Conservation (phyloP, 257 asterid genomes). For the Leonotis leonurus region DNA sequence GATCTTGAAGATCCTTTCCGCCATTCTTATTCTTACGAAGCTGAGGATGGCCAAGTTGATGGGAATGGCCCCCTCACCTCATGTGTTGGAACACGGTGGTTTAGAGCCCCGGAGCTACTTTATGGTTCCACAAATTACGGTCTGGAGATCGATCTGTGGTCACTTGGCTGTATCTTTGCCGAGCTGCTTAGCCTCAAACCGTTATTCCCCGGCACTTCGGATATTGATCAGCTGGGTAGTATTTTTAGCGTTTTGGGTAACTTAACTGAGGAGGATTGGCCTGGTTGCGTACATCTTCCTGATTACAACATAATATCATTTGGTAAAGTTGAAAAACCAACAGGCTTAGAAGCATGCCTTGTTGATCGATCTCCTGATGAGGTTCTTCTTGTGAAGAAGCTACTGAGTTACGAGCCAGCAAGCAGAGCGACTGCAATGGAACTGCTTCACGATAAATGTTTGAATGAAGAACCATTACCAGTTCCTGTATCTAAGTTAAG, state of each 20-base stretch:
- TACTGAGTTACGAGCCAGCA: slow-evolving; percentile 65
- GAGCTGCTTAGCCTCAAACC: slow-evolving; percentile 74
- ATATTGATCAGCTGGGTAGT: slow-evolving; percentile 76
- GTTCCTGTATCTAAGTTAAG: slow-evolving; percentile 54
- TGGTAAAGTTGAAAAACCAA: slow-evolving; percentile 56
- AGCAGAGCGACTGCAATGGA: slow-evolving; percentile 77
- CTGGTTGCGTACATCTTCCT: slow-evolving; percentile 71
- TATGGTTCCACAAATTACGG: slow-evolving; percentile 85
- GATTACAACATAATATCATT: slow-evolving; percentile 80
- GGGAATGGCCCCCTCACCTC: slow-evolving; percentile 75
- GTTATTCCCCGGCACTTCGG: slow-evolving; percentile 79
- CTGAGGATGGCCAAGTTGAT: slow-evolving; percentile 45
- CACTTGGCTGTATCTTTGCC: slow-evolving; percentile 86
- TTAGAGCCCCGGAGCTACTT: slow-evolving; percentile 86
- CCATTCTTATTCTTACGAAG: slow-evolving; percentile 43
- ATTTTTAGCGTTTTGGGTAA: slow-evolving; percentile 66
- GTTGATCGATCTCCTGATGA: slow-evolving; percentile 55
- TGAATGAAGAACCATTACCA: slow-evolving; percentile 77
- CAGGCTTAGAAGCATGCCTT: slow-evolving; percentile 59
- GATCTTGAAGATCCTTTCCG: slow-evolving; percentile 65
- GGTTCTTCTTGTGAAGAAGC: slow-evolving; percentile 48
- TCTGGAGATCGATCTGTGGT: slow-evolving; percentile 87
- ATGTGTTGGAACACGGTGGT: slow-evolving; percentile 97
- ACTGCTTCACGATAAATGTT: slow-evolving; percentile 68
- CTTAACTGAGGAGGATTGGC: slow-evolving; percentile 73